Percentiles rank a stretch among this genome's conserved stretches.
These are phyloP conservation scores for Colletotrichum sp. DNA, from an alignment of 2,329 filamentous ascomycete species.

Conservation along the genomic window DNA sequence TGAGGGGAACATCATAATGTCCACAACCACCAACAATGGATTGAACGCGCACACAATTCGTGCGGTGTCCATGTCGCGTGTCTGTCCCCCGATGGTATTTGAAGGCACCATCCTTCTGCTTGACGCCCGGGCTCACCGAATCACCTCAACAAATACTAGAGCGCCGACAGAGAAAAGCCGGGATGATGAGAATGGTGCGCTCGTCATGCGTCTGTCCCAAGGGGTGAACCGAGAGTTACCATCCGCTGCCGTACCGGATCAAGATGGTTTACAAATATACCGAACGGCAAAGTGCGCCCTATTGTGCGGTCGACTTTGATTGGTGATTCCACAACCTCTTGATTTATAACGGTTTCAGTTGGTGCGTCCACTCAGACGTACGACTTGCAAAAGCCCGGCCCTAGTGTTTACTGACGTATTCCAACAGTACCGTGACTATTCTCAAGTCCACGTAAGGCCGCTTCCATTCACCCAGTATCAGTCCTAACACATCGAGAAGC, in stretches of 20 bases:
- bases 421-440: not conserved
- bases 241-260: not conserved
- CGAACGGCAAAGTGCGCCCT: no score
- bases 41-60: not conserved
- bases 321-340: not conserved
- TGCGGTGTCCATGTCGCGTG: not conserved
- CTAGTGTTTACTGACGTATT: not conserved
- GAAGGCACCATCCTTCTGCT: not conserved
- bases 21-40: not conserved
- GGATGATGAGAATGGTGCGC: not conserved
- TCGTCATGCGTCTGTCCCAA: not conserved
- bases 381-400: not conserved
- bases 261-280: no score
- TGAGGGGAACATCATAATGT: not conserved
- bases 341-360: not conserved
- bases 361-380: not conserved
- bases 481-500: not conserved
- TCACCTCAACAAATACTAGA: not conserved
- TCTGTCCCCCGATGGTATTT: not conserved
- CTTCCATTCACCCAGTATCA: not conserved
- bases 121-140: not conserved
- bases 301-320: not conserved
- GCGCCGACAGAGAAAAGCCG: not conserved
- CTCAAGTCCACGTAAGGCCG: not conserved
- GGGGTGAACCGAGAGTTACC: not conserved